Evolutionary conservation across 2,329 filamentous ascomycete genomes (phyloP).

Genomic region (Ophiostoma triangulosporum): DNA sequence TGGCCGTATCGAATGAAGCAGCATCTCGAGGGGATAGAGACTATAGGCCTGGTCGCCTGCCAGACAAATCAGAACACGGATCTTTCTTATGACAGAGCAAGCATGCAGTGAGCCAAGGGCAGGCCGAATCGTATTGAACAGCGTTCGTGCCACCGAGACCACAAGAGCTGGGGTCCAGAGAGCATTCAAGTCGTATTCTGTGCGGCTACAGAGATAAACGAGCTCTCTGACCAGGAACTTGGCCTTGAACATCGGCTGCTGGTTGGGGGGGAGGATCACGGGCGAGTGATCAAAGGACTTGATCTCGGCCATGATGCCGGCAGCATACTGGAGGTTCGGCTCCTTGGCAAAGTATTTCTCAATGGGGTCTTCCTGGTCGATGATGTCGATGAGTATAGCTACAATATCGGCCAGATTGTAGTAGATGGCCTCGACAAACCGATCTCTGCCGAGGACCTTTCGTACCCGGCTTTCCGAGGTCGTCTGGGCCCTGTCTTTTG

Average conservation of each 20-base stretch:
- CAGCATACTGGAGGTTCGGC: conserved; percentile 44
- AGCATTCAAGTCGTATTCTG: conserved; percentile 46
- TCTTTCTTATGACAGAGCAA: conserved; percentile 73
- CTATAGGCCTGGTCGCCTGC: conserved; percentile 58
- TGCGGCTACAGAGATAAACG: conserved; percentile 61
- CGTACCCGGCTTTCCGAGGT: conserved; percentile 55
- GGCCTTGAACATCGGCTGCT: conserved; percentile 76
- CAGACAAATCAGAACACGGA: conserved; percentile 67
- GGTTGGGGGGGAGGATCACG: conserved; percentile 55
- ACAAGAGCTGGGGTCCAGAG: conserved; percentile 69
- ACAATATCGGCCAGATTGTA: conserved; percentile 65
- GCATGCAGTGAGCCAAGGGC: conserved; percentile 78
- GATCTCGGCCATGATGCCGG: conserved; percentile 54
- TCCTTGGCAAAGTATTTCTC: conserved; percentile 53
- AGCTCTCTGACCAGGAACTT: conserved; percentile 66
- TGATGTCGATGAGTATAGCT: conserved; percentile 59
- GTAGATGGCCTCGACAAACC: conserved; percentile 49
- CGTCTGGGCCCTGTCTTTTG: conserved; percentile 25
- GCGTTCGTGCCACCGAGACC: conserved; percentile 57
- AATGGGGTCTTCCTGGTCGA: conserved; percentile 63
- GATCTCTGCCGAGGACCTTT: conserved; percentile 52
- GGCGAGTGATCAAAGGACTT: conserved; percentile 52
- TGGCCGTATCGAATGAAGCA: conserved; percentile 64
- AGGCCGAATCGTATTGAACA: conserved; percentile 70
- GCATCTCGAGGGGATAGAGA: conserved; percentile 81